A percentile compares a stretch with the other conserved stretches of the same genome.
Evolutionary conservation across 768 basidiomycete species (phyloP).

Genomic region (Gloeostereum incarnatum): DNA sequence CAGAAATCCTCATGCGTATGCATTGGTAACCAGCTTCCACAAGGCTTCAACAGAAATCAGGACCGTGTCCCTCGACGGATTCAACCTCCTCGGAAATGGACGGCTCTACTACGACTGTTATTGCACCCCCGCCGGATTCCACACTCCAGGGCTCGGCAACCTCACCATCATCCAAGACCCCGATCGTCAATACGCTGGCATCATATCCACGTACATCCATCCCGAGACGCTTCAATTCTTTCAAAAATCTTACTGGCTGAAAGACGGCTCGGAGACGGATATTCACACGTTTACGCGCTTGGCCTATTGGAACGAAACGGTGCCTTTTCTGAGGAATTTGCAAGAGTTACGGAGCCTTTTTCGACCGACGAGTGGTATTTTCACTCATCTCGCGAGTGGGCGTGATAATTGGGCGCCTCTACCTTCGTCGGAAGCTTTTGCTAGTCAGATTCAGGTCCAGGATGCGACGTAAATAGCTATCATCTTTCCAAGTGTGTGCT

Average conservation of each 20-base stretch:
- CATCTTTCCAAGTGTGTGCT: neutral
- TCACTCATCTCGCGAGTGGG: constrained; percentile 11
- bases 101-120: neutral
- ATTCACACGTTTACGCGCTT: neutral
- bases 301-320: neutral
- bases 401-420: constrained; percentile 9
- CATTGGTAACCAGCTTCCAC: too few relatives aligned
- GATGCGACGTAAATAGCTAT: constrained; percentile 8
- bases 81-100: neutral
- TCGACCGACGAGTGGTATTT: constrained; percentile 9
- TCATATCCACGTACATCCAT: neutral
- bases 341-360: constrained; percentile 12
- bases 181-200: neutral
- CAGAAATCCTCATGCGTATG: too few relatives aligned
- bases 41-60: too few relatives aligned
- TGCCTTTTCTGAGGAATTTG: neutral
- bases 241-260: neutral
- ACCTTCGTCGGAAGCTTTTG: constrained; percentile 7
- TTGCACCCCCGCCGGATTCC: neutral
- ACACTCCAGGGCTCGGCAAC: neutral
- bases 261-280: neutral
- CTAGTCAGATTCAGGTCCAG: constrained; percentile 9
- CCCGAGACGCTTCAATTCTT: neutral
- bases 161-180: neutral
- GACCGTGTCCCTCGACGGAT: neutral